Evolutionary conservation across 2,329 filamentous ascomycete species (phyloP).

Genomic region (Fusarium oligoseptatum): DNA sequence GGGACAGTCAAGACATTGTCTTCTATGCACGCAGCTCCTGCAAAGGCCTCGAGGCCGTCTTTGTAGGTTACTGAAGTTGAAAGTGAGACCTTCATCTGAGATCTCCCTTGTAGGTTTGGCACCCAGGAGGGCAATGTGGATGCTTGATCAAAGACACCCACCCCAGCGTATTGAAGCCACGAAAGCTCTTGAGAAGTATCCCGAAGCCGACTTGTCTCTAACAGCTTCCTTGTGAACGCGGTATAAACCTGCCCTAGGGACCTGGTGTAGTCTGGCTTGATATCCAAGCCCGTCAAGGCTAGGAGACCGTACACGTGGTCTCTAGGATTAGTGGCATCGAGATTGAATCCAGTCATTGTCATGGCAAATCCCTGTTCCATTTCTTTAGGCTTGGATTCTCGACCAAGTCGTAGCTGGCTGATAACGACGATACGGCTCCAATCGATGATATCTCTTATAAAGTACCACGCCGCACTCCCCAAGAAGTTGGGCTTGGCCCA

Average conservation of each 20-base stretch:
- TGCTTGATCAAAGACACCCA: background rate
- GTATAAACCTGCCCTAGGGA: background rate
- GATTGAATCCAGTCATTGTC: background rate
- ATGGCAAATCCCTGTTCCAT: background rate
- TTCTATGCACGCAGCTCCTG: background rate
- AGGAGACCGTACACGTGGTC: background rate
- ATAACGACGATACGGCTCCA: background rate
- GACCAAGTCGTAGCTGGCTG: background rate
- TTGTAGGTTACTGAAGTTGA: background rate
- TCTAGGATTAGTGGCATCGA: background rate
- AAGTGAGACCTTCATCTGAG: background rate
- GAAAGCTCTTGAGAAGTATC: background rate
- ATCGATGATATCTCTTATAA: background rate
- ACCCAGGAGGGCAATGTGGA: background rate
- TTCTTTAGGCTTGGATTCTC: background rate
- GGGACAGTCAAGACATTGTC: background rate
- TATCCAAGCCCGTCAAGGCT: background rate
- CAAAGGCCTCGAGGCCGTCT: background rate
- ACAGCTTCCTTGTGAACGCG: background rate
- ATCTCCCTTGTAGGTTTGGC: background rate
- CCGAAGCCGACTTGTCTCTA: background rate
- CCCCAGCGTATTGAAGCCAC: background rate
- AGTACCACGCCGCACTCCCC: slow-evolving; percentile 7
- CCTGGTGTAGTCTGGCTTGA: background rate
- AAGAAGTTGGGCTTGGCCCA: background rate